A percentile compares a stretch with the other conserved stretches of the same genome.
These are phyloP conservation scores for Zangia roseola DNA, from an alignment of 768 basidiomycete genomes.

Conservation along the genomic window DNA sequence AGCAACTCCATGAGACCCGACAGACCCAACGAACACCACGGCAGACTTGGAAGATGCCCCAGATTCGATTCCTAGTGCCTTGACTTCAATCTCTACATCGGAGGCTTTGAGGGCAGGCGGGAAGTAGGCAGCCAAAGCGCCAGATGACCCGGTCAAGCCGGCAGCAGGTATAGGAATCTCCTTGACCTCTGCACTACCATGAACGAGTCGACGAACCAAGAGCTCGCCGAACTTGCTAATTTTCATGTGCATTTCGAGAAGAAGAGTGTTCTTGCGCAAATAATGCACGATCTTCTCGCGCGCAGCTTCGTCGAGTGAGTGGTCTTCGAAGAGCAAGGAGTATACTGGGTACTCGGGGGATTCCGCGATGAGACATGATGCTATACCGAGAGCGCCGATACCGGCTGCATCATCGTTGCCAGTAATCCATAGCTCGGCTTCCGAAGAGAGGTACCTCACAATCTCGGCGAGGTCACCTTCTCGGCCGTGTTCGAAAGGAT, in stretches of 20 bases:
- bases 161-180: constrained; percentile 9
- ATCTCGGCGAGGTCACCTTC: constrained; percentile 30
- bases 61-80: constrained; percentile 12
- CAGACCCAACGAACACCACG: constrained; percentile 14
- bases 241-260: constrained; percentile 31
- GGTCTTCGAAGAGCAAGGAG: constrained; percentile 31
- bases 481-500: constrained; percentile 24
- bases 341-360: constrained; percentile 30
- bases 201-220: constrained; percentile 29
- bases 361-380: constrained; percentile 29
- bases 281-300: constrained; percentile 26
- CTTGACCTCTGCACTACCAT: constrained; percentile 25
- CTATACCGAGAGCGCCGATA: constrained; percentile 30
- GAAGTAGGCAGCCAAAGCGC: constrained; percentile 19
- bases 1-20: constrained; percentile 17
- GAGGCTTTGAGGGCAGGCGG: constrained; percentile 14
- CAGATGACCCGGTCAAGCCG: constrained; percentile 10
- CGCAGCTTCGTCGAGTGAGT: constrained; percentile 19
- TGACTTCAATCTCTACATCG: constrained; percentile 20
- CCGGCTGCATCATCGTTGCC: constrained; percentile 31
- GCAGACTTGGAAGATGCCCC: constrained; percentile 10
- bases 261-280: constrained; percentile 25
- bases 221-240: constrained; percentile 26
- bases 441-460: constrained; percentile 22
- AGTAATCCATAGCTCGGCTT: constrained; percentile 29